phyloP scores from a whole-genome alignment of 179 eudicot genomes.

The Carnegiea gigantea region DNA sequence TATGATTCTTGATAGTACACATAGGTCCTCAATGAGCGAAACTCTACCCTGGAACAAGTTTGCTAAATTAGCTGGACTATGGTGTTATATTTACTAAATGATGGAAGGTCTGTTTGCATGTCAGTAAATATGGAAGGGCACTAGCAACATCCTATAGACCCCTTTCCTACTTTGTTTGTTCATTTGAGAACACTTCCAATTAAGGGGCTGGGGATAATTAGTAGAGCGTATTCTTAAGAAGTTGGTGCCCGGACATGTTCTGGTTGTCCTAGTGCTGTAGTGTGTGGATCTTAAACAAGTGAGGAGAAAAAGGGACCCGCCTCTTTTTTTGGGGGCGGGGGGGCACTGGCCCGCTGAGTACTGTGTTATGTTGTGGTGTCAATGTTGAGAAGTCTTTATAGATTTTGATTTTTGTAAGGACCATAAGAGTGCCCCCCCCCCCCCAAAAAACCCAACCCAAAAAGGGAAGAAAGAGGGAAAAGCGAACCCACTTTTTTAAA shows the following conservation, averaged over 20 bases:
- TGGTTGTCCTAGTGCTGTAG: neutral
- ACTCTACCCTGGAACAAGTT: neutral
- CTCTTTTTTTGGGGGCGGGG: neutral
- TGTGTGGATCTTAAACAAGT: neutral
- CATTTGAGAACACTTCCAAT: neutral
- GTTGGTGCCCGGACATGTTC: neutral
- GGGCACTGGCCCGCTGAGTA: neutral
- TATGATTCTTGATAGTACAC: neutral
- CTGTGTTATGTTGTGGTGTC: slow-evolving; percentile 10
- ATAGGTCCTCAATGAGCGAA: neutral
- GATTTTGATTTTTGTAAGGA: neutral
- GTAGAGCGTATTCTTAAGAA: slow-evolving; percentile 8
- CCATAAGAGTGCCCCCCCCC: neutral
- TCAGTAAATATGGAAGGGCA: slow-evolving; percentile 3
- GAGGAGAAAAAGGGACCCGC: neutral
- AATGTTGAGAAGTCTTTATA: neutral
- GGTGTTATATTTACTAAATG: slow-evolving; percentile 1
- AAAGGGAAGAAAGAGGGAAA: neutral
- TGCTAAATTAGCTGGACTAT: neutral
- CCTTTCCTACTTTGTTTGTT: neutral
- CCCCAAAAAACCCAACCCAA: no score
- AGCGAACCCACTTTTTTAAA: neutral
- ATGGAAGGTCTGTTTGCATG: slow-evolving; percentile 1
- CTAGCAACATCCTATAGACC: neutral
- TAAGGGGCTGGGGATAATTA: slow-evolving; percentile 2